Percentiles rank a stretch among this genome's conserved stretches.
Evolutionary conservation across 345 rosid genomes (phyloP).

Genomic region (Luvunga scandens): DNA sequence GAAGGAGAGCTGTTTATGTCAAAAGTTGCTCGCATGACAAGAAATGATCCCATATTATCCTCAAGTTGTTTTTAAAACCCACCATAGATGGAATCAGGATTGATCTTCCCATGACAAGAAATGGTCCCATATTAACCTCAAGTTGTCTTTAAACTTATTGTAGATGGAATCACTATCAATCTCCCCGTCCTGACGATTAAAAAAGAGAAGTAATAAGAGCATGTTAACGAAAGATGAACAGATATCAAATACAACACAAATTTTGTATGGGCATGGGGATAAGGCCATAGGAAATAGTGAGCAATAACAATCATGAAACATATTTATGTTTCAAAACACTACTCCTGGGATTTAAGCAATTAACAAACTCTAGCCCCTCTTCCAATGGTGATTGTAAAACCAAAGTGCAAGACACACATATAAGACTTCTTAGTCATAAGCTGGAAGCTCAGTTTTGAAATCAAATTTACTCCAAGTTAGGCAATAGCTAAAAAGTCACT

Average conservation of each 20-base stretch:
- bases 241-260: no score
- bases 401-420: no score
- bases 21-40: background rate
- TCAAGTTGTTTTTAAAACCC: conserved; percentile 30
- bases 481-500: no score
- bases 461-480: no score
- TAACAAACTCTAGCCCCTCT: no score
- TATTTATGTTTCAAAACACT: background rate
- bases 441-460: no score
- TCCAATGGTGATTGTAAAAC: no score
- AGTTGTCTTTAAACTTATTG: no score
- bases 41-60: conserved; percentile 39
- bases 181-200: conserved; percentile 21
- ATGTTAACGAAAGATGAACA: background rate
- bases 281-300: background rate
- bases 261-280: background rate
- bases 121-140: no score
- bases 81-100: background rate
- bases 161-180: conserved; percentile 10
- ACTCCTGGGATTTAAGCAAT: no score
- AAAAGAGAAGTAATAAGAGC: background rate
- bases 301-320: background rate
- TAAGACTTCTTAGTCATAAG: no score
- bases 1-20: background rate
- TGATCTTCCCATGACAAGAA: no score